Evolutionary conservation across 192 early-diverging fungal genomes (phyloP).

Genomic region (Backusella morwellensis): DNA sequence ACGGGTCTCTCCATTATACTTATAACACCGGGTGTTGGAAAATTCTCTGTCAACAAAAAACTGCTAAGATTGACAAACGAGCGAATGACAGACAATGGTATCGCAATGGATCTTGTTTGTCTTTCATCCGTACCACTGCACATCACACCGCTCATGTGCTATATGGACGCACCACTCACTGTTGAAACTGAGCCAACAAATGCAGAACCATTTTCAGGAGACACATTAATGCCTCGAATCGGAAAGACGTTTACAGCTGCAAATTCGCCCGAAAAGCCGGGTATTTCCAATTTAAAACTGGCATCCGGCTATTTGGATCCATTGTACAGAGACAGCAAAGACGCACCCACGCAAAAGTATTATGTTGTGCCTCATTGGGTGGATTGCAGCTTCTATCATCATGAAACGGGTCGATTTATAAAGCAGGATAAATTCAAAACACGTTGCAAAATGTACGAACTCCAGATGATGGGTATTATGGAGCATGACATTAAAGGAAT

Average conservation of each 20-base stretch:
- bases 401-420: conserved; percentile 41
- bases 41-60: conserved; percentile 84
- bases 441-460: conserved; percentile 81
- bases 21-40: conserved; percentile 86
- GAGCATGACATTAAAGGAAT: conserved; percentile 55
- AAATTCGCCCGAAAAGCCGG: conserved; percentile 19
- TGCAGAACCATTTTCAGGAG: conserved; percentile 13
- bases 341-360: conserved; percentile 34
- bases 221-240: background rate
- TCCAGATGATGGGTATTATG: conserved; percentile 82
- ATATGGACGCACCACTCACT: conserved; percentile 35
- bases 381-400: conserved; percentile 84
- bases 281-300: conserved; percentile 3
- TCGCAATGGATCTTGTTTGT: conserved; percentile 91
- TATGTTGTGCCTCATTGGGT: conserved; percentile 90
- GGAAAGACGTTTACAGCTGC: conserved; percentile 19
- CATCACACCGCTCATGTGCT: conserved; percentile 85
- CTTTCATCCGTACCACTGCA: conserved; percentile 85
- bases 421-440: conserved; percentile 59
- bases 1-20: conserved; percentile 89
- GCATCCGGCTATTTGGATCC: conserved; percentile 37
- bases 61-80: conserved; percentile 91
- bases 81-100: conserved; percentile 89
- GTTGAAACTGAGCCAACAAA: background rate
- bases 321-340: conserved; percentile 48